These are phyloP conservation scores for Centrapalus pauciflorus DNA, from an alignment of 129 eudicot genomes.

Conservation along the genomic window DNA sequence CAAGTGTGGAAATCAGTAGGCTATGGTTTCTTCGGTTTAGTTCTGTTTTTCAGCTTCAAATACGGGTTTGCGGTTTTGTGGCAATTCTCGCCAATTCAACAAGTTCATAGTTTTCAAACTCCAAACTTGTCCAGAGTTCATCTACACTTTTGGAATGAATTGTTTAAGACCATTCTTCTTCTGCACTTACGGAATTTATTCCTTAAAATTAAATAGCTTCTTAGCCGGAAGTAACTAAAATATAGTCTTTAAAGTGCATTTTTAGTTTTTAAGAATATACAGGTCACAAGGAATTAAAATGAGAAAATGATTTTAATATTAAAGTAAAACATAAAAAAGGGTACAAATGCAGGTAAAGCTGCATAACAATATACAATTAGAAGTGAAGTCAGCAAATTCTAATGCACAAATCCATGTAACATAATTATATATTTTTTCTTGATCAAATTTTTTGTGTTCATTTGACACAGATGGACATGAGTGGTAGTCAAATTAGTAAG, in stretches of 20 bases:
- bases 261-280: not conserved
- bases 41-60: too few species aligned
- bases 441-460: conserved; percentile 4
- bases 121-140: too few species aligned
- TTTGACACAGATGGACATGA: conserved; percentile 1
- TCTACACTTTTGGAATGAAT: conserved; percentile 4
- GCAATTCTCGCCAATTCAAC: too few species aligned
- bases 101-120: too few species aligned
- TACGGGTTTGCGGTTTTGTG: too few species aligned
- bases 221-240: not conserved
- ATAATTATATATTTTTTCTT: not conserved
- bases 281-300: not conserved
- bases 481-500: conserved; percentile 29
- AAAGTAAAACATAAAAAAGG: not conserved
- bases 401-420: conserved; percentile 14
- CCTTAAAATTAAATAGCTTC: not conserved
- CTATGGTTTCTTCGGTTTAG: too few species aligned
- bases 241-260: not conserved
- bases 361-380: conserved; percentile 11
- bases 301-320: not conserved
- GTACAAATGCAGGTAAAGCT: conserved; percentile 6
- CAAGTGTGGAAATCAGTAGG: too few species aligned
- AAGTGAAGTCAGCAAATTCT: conserved; percentile 5
- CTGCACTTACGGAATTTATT: not conserved
- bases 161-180: not conserved